Percentiles rank a stretch among this genome's conserved stretches.
Conservation (phyloP, 2,329 filamentous ascomycete species). For the Colletotrichum lupini region DNA sequence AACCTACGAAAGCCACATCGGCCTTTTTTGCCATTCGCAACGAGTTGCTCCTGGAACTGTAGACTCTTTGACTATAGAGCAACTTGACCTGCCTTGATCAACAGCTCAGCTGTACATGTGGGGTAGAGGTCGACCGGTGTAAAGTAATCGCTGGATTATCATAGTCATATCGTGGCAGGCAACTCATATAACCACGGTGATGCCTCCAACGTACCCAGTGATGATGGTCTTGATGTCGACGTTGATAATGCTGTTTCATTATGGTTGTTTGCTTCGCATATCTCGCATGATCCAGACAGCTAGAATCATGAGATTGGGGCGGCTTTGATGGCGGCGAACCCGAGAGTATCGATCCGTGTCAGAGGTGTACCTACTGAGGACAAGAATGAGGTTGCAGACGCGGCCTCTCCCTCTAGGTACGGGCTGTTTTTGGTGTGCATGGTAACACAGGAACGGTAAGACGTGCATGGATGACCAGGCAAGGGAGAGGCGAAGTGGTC, state of each 20-base stretch:
- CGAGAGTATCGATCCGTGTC: background rate
- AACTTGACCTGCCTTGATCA: background rate
- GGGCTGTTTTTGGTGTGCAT: constrained; percentile 10
- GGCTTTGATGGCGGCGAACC: background rate
- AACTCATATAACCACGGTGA: background rate
- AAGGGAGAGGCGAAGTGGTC: background rate
- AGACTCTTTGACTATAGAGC: background rate
- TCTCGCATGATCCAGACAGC: background rate
- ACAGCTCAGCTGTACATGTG: background rate
- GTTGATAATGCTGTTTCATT: background rate
- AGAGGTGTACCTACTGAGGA: background rate
- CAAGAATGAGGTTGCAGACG: background rate
- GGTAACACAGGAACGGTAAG: constrained; percentile 17
- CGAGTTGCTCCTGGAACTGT: background rate
- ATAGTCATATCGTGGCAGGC: background rate
- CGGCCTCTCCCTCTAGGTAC: background rate
- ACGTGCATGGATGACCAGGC: constrained; percentile 14
- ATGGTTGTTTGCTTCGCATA: background rate
- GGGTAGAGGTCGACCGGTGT: background rate
- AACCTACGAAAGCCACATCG: background rate
- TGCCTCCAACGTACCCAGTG: background rate
- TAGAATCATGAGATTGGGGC: background rate
- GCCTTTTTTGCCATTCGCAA: constrained; percentile 1
- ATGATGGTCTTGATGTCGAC: background rate
- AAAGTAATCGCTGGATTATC: background rate